phyloP scores from a whole-genome alignment of 257 asterid species.

The Nicotiana sylvestris region DNA sequence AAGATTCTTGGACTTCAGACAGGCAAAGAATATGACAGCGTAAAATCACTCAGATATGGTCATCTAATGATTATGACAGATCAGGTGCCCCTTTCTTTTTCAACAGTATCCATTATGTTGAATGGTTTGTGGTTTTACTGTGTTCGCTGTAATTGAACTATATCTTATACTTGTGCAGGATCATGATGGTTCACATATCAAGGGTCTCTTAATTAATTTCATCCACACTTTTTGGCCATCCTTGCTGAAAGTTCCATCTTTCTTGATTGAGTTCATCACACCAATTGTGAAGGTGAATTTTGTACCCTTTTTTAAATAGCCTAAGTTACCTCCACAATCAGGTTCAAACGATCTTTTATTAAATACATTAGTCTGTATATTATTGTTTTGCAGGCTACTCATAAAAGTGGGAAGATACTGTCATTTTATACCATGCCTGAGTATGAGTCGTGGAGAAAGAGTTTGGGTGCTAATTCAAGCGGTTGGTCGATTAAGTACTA shows the following conservation, averaged over 20 bases:
- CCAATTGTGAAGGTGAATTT: conserved; percentile 84
- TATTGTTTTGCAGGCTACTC: conserved; percentile 52
- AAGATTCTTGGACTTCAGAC: conserved; percentile 91
- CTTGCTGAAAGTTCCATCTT: conserved; percentile 71
- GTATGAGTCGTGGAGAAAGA: conserved; percentile 81
- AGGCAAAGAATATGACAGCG: conserved; percentile 66
- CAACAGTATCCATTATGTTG: neutral
- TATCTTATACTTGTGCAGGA: conserved; percentile 48
- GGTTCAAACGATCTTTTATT: neutral
- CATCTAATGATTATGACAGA: conserved; percentile 99
- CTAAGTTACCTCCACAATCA: neutral
- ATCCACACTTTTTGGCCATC: conserved; percentile 97
- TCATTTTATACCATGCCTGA: conserved; percentile 93
- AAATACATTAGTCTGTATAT: neutral
- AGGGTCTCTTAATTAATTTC: conserved; percentile 86
- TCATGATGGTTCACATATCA: conserved; percentile 98
- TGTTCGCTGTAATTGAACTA: neutral
- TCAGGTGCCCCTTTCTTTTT: conserved; percentile 49
- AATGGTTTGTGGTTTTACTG: neutral
- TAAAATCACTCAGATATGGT: conserved; percentile 83
- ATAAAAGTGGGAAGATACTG: conserved; percentile 40
- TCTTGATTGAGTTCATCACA: conserved; percentile 87
- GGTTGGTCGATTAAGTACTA: conserved; percentile 93
- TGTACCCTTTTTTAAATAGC: neutral
- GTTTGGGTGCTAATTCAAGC: conserved; percentile 50